Evolutionary conservation across 345 rosid species (phyloP).

Genomic region (Kandelia obovata): DNA sequence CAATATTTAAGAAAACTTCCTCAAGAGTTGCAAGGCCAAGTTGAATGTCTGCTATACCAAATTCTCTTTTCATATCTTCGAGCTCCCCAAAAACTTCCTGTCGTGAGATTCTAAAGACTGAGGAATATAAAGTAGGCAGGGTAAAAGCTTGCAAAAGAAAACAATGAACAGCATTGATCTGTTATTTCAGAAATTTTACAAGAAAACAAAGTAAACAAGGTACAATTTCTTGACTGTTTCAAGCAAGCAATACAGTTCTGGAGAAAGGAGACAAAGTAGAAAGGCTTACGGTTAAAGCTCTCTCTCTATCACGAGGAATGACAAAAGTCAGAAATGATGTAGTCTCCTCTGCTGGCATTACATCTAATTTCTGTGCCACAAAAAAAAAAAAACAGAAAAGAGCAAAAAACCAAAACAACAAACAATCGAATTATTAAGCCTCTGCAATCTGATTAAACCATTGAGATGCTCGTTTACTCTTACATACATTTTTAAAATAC

Average conservation of each 20-base stretch:
- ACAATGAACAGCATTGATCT: no score
- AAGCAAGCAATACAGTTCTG: no score
- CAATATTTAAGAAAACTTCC: constrained; percentile 92
- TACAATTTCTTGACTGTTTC: no score
- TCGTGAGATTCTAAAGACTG: constrained; percentile 10
- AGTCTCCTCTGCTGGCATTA: constrained; percentile 63
- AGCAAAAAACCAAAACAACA: not conserved
- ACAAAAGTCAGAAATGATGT: constrained; percentile 70
- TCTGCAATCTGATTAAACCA: not conserved
- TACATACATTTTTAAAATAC: constrained; percentile 72
- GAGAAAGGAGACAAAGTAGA: not conserved
- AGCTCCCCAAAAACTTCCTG: constrained; percentile 66
- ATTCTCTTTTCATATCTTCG: constrained; percentile 60
- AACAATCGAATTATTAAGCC: not conserved
- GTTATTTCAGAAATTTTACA: no score
- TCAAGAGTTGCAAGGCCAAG: constrained; percentile 86
- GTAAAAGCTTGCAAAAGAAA: not conserved
- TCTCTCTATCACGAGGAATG: constrained; percentile 79
- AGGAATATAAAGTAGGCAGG: not conserved
- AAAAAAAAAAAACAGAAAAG: not conserved
- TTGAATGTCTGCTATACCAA: constrained; percentile 77
- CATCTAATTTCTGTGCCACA: constrained; percentile 52
- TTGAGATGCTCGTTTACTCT: constrained; percentile 1
- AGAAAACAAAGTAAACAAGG: no score
- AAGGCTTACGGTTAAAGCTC: constrained; percentile 48